Base-by-base conservation (phyloP, 2,329 filamentous ascomycete genomes). In the Sclerotinia glacialis region DNA sequence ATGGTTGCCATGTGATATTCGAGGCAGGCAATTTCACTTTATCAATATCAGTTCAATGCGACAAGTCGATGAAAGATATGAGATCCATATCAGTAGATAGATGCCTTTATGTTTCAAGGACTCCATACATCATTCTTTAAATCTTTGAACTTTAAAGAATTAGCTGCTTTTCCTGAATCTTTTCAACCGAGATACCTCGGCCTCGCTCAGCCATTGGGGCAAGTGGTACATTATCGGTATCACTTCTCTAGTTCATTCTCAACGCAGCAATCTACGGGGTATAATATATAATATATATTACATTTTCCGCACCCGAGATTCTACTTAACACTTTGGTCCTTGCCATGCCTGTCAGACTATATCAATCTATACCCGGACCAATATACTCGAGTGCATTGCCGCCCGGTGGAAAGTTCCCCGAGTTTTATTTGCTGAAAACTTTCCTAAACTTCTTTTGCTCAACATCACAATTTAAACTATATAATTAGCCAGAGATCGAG, bases 341-440 rank as follows among this genome's bases (percentile, higher is more conserved):
- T 59, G 26, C 31, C 44, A 31, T 60, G 9, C 28, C 58, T 49
- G 58, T 49, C 58, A 23, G 21, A 21, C 26, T 47, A 60, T 14
- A 26, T 61, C 58, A 37, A 37, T 2, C 21, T 40, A 49, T 23
- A 37, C 21, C 58, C 44, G 5, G 28, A 61, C n/a, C n/a, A 26
- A 49, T 26, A 49, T 47, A 47, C 37, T 40, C 37, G 14, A 40
- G 37, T 23, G 23, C n/a, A 47, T 52, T 52, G 23, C 23, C 37
- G 28, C 40, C 59, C 64, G 64, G 55, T 65, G 18, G 64, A 61
- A 61, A 65, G 55, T 61, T 61, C 46, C 23, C 64, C 64, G 55
- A 65, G 46, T 52, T 23, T 11, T 61, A 26, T 50, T 54, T 23
- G 34, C 31, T 40, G 21, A 34, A 18, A n/a, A 54, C 34, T 23